Conservation (phyloP, 2,329 filamentous ascomycete genomes). For the Sarocladium brachiariae region DNA sequence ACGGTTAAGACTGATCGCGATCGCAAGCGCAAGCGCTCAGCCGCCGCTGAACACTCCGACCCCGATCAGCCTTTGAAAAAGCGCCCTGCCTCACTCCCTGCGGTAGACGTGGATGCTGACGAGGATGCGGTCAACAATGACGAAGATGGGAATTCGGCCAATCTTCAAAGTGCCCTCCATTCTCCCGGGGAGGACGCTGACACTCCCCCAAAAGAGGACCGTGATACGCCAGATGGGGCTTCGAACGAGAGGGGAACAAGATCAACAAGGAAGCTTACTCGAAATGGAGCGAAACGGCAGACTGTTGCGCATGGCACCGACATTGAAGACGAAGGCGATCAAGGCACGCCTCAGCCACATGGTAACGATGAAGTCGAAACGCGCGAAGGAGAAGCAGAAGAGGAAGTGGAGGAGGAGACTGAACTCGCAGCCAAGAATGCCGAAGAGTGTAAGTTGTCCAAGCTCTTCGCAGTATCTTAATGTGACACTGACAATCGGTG, state of each 20-base stretch:
- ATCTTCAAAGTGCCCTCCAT: not conserved
- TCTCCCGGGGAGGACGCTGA: conserved; percentile 9
- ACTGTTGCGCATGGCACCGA: conserved; percentile 15
- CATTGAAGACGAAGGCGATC: conserved; percentile 25
- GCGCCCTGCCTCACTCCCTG: conserved; percentile 42
- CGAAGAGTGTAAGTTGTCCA: conserved; percentile 51
- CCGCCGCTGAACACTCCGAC: conserved; percentile 36
- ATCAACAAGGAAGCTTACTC: conserved; percentile 33
- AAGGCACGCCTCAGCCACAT: conserved; percentile 26
- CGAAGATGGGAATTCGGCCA: conserved; percentile 20
- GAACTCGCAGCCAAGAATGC: conserved; percentile 54
- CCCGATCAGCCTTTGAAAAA: conserved; percentile 45
- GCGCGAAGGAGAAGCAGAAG: conserved; percentile 48
- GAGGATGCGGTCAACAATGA: conserved; percentile 30
- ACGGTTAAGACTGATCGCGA: conserved; percentile 16
- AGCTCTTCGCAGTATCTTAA: conserved; percentile 4
- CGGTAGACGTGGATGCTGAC: conserved; percentile 27
- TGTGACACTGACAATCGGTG: conserved; percentile 16
- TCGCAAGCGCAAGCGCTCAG: conserved; percentile 46
- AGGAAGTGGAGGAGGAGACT: conserved; percentile 52
- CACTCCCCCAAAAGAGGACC: conserved; percentile 21
- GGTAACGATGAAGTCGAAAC: conserved; percentile 34
- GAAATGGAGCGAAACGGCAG: conserved; percentile 33
- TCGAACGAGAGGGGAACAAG: conserved; percentile 24
- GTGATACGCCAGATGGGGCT: conserved; percentile 23